phyloP scores from a whole-genome alignment of 2,329 filamentous ascomycete genomes.

The Sporothrix brasiliensis region DNA sequence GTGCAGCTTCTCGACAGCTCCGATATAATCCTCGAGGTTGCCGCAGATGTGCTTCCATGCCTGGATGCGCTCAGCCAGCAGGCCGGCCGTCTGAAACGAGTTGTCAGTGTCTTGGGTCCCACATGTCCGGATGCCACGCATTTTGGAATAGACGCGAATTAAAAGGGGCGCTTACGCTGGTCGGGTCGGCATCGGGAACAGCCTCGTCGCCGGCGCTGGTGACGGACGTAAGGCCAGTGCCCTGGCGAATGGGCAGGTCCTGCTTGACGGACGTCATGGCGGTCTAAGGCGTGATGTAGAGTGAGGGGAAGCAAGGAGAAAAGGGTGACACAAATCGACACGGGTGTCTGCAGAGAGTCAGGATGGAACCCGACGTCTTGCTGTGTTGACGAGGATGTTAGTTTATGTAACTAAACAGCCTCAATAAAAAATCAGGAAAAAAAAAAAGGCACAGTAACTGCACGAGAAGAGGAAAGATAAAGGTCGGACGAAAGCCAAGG shows the following conservation, averaged over 20 bases:
- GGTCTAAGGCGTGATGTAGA: not conserved
- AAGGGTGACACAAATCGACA: not conserved
- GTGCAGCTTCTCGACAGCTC: conserved; percentile 82
- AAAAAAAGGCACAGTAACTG: not conserved
- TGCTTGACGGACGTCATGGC: conserved; percentile 27
- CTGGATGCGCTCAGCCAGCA: conserved; percentile 83
- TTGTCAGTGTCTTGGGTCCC: conserved; percentile 8
- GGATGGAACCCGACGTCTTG: not conserved
- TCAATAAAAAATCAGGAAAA: not conserved
- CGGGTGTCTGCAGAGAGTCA: conserved; percentile 10
- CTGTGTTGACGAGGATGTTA: conserved; percentile 3
- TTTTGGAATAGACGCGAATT: not conserved
- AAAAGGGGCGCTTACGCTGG: conserved; percentile 50
- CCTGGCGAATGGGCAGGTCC: conserved; percentile 36
- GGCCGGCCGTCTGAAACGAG: conserved; percentile 64
- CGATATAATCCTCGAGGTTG: conserved; percentile 89
- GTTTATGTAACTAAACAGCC: not conserved
- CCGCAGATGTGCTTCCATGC: conserved; percentile 95
- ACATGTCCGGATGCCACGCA: not conserved
- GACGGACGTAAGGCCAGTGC: conserved; percentile 35
- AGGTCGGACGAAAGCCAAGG: conserved; percentile 5
- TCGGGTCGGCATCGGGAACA: conserved; percentile 61
- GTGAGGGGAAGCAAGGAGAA: not conserved
- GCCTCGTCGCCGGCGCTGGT: conserved; percentile 59
- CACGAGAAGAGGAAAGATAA: not conserved